Percentiles rank a stretch among this genome's conserved stretches.
These are phyloP conservation scores for Mercurialis annua DNA, from an alignment of 345 rosid species.

Conservation along the genomic window DNA sequence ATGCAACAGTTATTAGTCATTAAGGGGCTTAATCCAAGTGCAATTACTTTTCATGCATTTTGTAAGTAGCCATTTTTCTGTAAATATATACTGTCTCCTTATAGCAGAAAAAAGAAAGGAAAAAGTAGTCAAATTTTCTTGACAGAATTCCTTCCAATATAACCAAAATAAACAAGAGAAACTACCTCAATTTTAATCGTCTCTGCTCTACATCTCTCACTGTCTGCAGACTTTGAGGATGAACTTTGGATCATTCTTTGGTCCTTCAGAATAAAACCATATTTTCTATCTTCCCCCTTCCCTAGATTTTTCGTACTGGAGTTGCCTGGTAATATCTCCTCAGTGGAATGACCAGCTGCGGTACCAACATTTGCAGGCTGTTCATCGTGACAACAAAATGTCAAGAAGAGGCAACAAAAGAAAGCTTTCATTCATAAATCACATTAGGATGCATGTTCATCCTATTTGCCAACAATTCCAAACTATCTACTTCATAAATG, in stretches of 20 bases:
- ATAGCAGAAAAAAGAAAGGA: not conserved
- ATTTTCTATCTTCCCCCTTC: constrained; percentile 21
- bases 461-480: constrained; percentile 1
- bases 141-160: not conserved
- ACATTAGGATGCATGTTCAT: not conserved
- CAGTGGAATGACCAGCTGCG: constrained; percentile 22
- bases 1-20: not conserved
- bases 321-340: constrained; percentile 10
- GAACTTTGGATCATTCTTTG: constrained; percentile 13
- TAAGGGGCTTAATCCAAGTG: not conserved
- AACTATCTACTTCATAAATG: not conserved
- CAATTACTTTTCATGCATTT: not conserved
- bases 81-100: not conserved
- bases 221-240: constrained; percentile 21
- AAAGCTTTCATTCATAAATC: not conserved
- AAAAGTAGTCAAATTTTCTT: not conserved
- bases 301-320: constrained; percentile 5
- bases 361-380: constrained; percentile 24
- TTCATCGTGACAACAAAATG: constrained; percentile 10
- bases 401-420: constrained; percentile 16
- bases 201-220: constrained; percentile 14
- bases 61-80: not conserved
- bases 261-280: constrained; percentile 8
- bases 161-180: not conserved
- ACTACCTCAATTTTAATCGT: constrained; percentile 21